These are phyloP conservation scores for Cutaneotrichosporon daszewskae DNA, from an alignment of 1,284 basidiomycete species.

Conservation along the genomic window DNA sequence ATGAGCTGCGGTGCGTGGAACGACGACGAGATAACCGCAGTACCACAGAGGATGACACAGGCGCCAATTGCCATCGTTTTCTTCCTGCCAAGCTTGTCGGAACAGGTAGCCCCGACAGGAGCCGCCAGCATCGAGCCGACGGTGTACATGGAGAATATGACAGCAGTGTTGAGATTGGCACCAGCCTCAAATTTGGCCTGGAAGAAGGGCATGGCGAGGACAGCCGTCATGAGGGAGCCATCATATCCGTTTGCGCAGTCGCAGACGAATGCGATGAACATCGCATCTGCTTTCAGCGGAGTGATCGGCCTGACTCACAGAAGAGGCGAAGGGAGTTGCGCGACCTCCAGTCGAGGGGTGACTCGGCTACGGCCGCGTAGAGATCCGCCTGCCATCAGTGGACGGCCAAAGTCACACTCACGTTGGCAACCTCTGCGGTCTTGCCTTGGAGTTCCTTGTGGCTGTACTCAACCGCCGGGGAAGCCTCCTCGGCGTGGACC, in stretches of 20 bases:
- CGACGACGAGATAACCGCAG: conserved; percentile 2
- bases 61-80: conserved; percentile 55
- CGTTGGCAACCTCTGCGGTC: no score
- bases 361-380: conserved; percentile 16
- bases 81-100: conserved; percentile 53
- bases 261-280: conserved; percentile 29
- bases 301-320: conserved; percentile 10
- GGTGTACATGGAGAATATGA: conserved; percentile 30
- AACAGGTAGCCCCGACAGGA: conserved; percentile 5
- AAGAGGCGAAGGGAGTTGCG: conserved; percentile 20
- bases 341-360: conserved; percentile 21
- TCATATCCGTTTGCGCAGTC: conserved; percentile 36
- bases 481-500: no score
- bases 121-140: conserved; percentile 22
- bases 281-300: conserved; percentile 11
- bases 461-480: no score
- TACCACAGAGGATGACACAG: conserved; percentile 42
- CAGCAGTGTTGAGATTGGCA: conserved; percentile 19
- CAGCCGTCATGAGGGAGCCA: conserved; percentile 17
- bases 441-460: no score
- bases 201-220: conserved; percentile 25
- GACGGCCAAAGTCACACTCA: no score
- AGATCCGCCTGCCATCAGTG: conserved; percentile 24
- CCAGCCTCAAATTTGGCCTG: conserved; percentile 22
- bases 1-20: conserved; percentile 26